Evolutionary conservation across 1,284 basidiomycete species (phyloP).

Genomic region (Cerioporus squamosus): DNA sequence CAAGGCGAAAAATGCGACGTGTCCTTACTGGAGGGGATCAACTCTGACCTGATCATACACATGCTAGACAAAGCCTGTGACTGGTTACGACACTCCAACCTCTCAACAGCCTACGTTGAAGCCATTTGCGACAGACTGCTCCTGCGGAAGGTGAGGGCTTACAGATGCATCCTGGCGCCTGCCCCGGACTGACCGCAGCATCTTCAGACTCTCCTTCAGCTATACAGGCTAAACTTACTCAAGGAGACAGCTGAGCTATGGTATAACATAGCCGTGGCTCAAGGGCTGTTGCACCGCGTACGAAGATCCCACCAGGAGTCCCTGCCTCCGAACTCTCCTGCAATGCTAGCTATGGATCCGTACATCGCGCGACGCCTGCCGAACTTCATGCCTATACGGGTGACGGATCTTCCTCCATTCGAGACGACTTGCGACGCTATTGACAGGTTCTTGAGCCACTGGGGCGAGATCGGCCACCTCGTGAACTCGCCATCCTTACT

Average conservation of each 20-base stretch:
- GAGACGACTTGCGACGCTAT: conserved; percentile 59
- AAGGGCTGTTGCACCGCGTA: conserved; percentile 47
- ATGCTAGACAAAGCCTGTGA: conserved; percentile 63
- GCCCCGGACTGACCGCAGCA: background rate
- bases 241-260: conserved; percentile 41
- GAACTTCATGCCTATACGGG: conserved; percentile 74
- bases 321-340: conserved; percentile 51
- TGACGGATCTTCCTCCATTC: conserved; percentile 56
- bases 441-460: conserved; percentile 54
- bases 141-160: conserved; percentile 56
- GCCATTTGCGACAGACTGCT: conserved; percentile 57
- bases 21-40: conserved; percentile 72
- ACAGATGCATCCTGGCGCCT: too few species aligned
- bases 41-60: conserved; percentile 60
- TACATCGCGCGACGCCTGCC: conserved; percentile 71
- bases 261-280: conserved; percentile 44
- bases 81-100: conserved; percentile 47
- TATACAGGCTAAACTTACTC: conserved; percentile 50
- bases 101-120: conserved; percentile 18
- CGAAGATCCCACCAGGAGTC: conserved; percentile 40
- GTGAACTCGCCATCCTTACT: conserved; percentile 48
- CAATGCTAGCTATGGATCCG: conserved; percentile 67
- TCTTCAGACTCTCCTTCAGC: conserved; percentile 50
- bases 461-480: conserved; percentile 57
- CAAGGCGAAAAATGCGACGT: conserved; percentile 87